These are phyloP conservation scores for Alternaria burnsii DNA, from an alignment of 2,329 filamentous ascomycete species.

Conservation along the genomic window DNA sequence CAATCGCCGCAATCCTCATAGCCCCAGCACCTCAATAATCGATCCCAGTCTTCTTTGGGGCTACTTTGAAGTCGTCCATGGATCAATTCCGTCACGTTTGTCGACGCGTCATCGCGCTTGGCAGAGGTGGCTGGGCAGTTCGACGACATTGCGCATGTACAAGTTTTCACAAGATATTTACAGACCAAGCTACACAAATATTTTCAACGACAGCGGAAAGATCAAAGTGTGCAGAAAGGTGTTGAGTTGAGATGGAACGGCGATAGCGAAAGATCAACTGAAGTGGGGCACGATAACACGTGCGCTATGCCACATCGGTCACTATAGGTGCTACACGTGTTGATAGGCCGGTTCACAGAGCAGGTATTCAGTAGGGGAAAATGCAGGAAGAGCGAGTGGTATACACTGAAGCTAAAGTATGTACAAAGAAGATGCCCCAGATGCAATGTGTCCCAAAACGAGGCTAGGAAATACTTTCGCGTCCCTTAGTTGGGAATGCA, in stretches of 20 bases:
- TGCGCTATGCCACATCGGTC: conserved; percentile 17
- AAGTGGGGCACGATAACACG: conserved; percentile 13
- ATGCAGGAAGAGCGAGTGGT: conserved; percentile 2
- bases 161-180: not conserved
- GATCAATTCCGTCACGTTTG: conserved; percentile 37
- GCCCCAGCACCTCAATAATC: conserved; percentile 47
- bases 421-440: conserved; percentile 19
- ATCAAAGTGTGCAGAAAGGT: not conserved
- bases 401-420: conserved; percentile 22
- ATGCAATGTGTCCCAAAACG: conserved; percentile 1
- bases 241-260: not conserved
- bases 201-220: not conserved
- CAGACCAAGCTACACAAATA: not conserved
- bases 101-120: conserved; percentile 9
- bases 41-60: conserved; percentile 42
- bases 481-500: conserved; percentile 10
- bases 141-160: conserved; percentile 15
- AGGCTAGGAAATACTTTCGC: not conserved
- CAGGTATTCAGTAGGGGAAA: not conserved
- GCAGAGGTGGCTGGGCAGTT: conserved; percentile 23
- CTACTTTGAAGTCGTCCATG: conserved; percentile 36
- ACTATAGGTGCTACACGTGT: not conserved
- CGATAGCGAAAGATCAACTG: not conserved
- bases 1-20: conserved; percentile 49
- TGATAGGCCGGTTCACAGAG: not conserved